Base-by-base conservation (phyloP, 2,329 filamentous ascomycete species). In the Xylaria sp. region DNA sequence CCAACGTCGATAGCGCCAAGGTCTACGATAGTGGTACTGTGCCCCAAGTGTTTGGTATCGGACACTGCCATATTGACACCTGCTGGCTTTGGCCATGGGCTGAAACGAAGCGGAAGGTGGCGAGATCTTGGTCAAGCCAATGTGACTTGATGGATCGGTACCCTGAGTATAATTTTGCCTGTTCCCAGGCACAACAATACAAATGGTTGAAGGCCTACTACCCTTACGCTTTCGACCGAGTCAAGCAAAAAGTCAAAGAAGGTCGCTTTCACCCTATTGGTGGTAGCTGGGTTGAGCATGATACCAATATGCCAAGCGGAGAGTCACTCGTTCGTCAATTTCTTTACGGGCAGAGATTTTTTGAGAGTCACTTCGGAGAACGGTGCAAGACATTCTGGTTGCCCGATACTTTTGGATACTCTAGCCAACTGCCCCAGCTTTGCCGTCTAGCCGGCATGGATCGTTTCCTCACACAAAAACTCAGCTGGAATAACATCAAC, bases 401-500 rank as follows among this genome's bases (percentile, higher is more conserved):
- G 7, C 96, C 96, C 0, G 96, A 99, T 79, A 99, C 96, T 0
- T 99, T 99, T 81, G 96, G 96, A 15, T 99, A 99, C 81, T 97
- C 94, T 0, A 92, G 91, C 58, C 96, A 99, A 80, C 87, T 99
- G 48, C 96, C 96, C 13, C 96, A 99, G 77, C 84, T 99, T 48
- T 98, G 94, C 78, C 91, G 95, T 3, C 84, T 97, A 32, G 92
- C 96, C n/a, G 95, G 94, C 23, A 98, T 99, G 96, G 92, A 89
- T 66, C 89, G 95, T 39, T 99, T 99, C 84, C 91, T 99, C 76
- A 99, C 96, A 0, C 96, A 99, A 80, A 99, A 99, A 83, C 85
- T 99, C 67, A 98, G 95, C 84, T 99, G 96, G 96, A 98, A 98
- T 84, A 98, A 98, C 79, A 98, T 98, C 86, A 98, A 98, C 83